Evolutionary conservation across 2,329 filamentous ascomycete genomes (phyloP), one percentile per base, ranked within the genome.

Genomic region (Dichotomopilus funicola): DNA sequence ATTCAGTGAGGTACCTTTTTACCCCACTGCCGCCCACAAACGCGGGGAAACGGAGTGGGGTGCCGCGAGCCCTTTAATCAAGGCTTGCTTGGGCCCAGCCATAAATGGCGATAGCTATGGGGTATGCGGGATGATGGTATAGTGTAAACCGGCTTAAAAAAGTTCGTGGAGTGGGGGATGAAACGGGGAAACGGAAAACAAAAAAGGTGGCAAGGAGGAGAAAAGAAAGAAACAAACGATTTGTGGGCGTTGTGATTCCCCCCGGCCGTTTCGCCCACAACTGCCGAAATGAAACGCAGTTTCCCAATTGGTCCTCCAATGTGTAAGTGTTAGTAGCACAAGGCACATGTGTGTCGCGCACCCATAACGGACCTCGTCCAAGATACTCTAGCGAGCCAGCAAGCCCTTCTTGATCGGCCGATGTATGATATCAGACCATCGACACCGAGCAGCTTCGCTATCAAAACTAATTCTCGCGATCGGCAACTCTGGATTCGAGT

Each of bases 291-390:
- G 19, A 27, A 27, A 27, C 19, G 19, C 19, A 27, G 19, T 27
- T 27, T 27, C 8, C 37, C 37, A 38, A 38, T 12, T 38, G 37
- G 33, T 31, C 9, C n/a, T 10, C 12, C 4, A 19, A 35, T 38
- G 53, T 59, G 54, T 57, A 55, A 59, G 57, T 59, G 57, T 50
- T 57, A 59, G 42, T 10, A 31, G 2, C 38, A 31, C 1, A 45
- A 31, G 48, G 13, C 33, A 46, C 49, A 11, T n/a, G 19, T 34
- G 51, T 49, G 57, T 59, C 13, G 13, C 38, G 36, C n/a, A 42
- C 34, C 19, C 33, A 8, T 36, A 38, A 19, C 31, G 45, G 11
- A 35, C 48, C 13, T 19, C n/a, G 42, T 38, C 37, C 42, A 50
- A 46, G 43, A 42, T 37, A 51, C 37, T 12, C 11, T 50, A 10